Conservation (phyloP, 1,284 basidiomycete species). For the Ganoderma boninense region DNA sequence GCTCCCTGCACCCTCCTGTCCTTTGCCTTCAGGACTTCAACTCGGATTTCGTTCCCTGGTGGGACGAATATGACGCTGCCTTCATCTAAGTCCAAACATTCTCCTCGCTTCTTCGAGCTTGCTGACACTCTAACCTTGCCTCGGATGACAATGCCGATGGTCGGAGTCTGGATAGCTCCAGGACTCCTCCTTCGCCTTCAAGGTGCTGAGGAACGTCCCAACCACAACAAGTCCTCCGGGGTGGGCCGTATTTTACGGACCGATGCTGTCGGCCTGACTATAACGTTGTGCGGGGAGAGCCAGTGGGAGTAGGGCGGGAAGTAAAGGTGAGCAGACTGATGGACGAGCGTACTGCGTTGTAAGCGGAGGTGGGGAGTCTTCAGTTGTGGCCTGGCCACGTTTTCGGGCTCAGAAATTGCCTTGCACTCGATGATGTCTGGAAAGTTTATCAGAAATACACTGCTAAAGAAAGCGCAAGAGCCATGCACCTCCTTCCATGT, state of each 20-base stretch:
- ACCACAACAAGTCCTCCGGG: constrained; percentile 93
- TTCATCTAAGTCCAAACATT: constrained; percentile 54
- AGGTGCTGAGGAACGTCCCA: constrained; percentile 58
- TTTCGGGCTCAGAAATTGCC: constrained; percentile 87
- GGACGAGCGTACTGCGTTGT: constrained; percentile 90
- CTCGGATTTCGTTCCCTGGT: constrained; percentile 66
- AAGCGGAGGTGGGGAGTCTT: constrained; percentile 74
- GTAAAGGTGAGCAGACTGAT: constrained; percentile 89
- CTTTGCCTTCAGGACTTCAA: constrained; percentile 49
- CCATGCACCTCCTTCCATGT: constrained; percentile 84
- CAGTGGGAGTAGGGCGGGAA: constrained; percentile 76
- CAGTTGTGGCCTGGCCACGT: constrained; percentile 96
- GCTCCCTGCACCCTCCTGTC: constrained; percentile 44
- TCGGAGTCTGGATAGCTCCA: constrained; percentile 77
- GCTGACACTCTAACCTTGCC: constrained; percentile 53
- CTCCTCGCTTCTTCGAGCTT: constrained; percentile 44
- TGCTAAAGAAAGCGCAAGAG: background rate
- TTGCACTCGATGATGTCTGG: constrained; percentile 96
- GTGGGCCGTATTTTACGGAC: constrained; percentile 84
- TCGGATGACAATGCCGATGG: constrained; percentile 78
- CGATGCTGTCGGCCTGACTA: constrained; percentile 36
- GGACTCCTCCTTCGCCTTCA: constrained; percentile 57
- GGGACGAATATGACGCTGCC: constrained; percentile 88
- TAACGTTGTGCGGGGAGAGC: constrained; percentile 67
- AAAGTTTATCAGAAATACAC: constrained; percentile 5